Evolutionary conservation across 805 yeast genomes (phyloP).

Genomic region (Myxozyma lipomycoides): DNA sequence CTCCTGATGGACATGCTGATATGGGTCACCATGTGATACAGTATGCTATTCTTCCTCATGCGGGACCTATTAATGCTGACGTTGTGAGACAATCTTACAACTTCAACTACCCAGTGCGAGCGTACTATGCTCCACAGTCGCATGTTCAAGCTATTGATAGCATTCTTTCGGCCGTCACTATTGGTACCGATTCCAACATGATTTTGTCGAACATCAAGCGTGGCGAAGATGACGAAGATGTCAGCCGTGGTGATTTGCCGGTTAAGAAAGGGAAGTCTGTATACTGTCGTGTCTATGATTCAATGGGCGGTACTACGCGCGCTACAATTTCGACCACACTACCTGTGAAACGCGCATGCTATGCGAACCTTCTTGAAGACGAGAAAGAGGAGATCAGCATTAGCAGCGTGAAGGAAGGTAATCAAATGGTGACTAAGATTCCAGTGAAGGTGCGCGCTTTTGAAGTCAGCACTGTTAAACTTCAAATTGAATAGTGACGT

Average conservation of each 20-base stretch:
- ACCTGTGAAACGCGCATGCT: conserved; percentile 52
- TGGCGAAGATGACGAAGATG: conserved; percentile 72
- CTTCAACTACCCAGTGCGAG: conserved; percentile 57
- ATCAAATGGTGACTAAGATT: conserved; percentile 32
- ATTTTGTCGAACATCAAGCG: conserved; percentile 77
- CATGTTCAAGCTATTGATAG: conserved; percentile 26
- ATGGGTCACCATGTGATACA: conserved; percentile 82
- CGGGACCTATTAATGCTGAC: conserved; percentile 54
- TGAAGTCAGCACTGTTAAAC: conserved; percentile 65
- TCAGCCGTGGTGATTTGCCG: conserved; percentile 40
- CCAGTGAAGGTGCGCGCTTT: conserved; percentile 61
- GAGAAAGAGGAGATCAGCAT: conserved; percentile 37
- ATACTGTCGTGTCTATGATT: conserved; percentile 75
- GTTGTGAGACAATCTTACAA: conserved; percentile 74
- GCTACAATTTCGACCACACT: conserved; percentile 50
- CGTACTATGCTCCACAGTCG: conserved; percentile 27
- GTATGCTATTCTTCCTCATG: conserved; percentile 82
- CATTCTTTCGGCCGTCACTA: conserved; percentile 36
- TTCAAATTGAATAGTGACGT: conserved; percentile 35
- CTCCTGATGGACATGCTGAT: conserved; percentile 92
- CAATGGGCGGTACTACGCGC: conserved; percentile 72
- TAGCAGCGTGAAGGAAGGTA: conserved; percentile 19
- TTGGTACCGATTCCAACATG: conserved; percentile 54
- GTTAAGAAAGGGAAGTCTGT: conserved; percentile 46
- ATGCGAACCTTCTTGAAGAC: conserved; percentile 44